Conservation (phyloP, 495 filamentous ascomycete species). For the Parmelia sp. region DNA sequence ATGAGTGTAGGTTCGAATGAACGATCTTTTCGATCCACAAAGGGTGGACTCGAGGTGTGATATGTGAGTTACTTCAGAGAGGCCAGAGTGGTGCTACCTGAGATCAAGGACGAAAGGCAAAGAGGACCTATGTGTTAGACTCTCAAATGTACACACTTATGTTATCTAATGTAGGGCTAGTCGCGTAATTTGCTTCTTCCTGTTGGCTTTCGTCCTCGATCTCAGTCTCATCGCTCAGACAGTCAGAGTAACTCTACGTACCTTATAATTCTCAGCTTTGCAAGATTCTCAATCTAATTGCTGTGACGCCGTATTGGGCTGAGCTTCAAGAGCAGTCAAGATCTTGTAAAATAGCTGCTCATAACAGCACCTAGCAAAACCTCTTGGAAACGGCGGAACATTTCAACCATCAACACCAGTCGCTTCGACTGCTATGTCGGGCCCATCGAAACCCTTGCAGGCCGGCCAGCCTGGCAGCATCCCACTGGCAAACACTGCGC, state of each 20-base stretch:
- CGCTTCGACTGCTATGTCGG: neutral
- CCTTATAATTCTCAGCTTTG: neutral
- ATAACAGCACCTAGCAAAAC: neutral
- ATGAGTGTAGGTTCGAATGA: no score
- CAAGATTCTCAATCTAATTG: neutral
- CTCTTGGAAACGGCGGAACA: neutral
- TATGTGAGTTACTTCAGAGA: neutral
- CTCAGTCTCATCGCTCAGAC: neutral
- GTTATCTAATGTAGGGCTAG: neutral
- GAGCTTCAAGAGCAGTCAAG: neutral
- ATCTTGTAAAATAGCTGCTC: neutral
- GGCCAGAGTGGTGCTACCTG: neutral
- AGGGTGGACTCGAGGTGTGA: no score
- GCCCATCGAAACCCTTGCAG: neutral
- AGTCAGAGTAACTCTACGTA: neutral
- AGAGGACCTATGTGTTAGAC: no score
- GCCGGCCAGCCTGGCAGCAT: neutral
- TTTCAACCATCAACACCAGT: neutral
- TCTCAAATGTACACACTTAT: neutral
- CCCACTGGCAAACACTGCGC: neutral
- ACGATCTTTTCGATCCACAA: no score
- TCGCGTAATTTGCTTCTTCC: neutral
- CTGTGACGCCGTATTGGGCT: neutral
- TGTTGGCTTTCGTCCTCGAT: neutral
- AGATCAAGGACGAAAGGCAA: neutral